These are phyloP conservation scores for Scheffersomyces amazonensis DNA, from an alignment of 805 yeast species.

Conservation along the genomic window DNA sequence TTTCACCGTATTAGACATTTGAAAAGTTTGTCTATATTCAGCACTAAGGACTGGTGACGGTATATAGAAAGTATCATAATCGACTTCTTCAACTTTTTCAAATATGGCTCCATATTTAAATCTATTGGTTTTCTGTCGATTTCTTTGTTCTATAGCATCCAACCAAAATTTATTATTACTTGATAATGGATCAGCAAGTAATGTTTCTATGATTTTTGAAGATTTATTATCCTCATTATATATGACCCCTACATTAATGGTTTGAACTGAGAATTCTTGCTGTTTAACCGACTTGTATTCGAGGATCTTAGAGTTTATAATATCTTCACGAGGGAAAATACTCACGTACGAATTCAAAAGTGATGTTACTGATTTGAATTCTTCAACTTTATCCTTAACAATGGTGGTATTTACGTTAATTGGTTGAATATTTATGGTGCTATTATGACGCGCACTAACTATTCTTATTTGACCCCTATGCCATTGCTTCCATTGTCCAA, in stretches of 20 bases:
- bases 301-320: constrained; percentile 5
- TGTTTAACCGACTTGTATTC: constrained; percentile 1
- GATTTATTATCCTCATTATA: constrained; percentile 24
- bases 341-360: not conserved
- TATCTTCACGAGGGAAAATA: constrained; percentile 6
- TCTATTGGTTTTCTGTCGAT: constrained; percentile 13
- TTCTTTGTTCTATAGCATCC: constrained; percentile 18
- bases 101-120: constrained; percentile 13
- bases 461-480: no score
- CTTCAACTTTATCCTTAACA: no score
- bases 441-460: not conserved
- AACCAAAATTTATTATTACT: constrained; percentile 30
- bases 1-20: not conserved
- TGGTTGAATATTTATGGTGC: not conserved
- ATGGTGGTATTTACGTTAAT: no score
- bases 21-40: constrained; percentile 2
- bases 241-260: constrained; percentile 29
- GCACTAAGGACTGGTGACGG: constrained; percentile 9
- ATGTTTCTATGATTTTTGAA: constrained; percentile 32
- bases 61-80: not conserved
- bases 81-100: not conserved
- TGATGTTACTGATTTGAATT: not conserved
- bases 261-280: constrained; percentile 4
- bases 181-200: constrained; percentile 42
- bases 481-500: no score